Base-by-base conservation (phyloP, 805 yeast species). In the Ogataea paradorogensis region DNA sequence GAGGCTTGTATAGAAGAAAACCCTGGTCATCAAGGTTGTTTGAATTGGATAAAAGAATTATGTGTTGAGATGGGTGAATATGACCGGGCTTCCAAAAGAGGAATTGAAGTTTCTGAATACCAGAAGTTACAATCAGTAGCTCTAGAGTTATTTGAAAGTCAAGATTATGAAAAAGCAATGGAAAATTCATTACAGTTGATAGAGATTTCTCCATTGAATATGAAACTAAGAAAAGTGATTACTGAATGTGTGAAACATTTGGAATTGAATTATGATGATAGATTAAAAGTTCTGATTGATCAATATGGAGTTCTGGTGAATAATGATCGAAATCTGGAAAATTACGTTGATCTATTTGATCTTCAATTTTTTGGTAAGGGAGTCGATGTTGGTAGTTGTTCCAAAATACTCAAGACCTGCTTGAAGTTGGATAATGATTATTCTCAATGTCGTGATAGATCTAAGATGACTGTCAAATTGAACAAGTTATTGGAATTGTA, bases 371-470 rank as follows among this genome's bases (percentile, higher is more conserved):
- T 62, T 40, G 65, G 57, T 1, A 44, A 47, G 23, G 43, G 54
- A 3, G 32, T 38, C 15, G 53, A 42, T 21, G 10, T 41, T 35
- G 15, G 43, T 33, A 24, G 46, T 30, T 29, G 50, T 10, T 31
- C 46, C 14, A 54, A 52, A 34, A 36, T 45, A 21, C 27, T 60
- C 27, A 62, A 61, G 49, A 79, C 74, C 47, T 89, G 97, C 58
- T 65, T 91, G 34, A 79, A 84, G 39, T 71, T 78, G 30, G 91
- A 91, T 59, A 84, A 87, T 60, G 96, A 87, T 46, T 74, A 72
- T 48, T 63, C 64, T 20, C 64, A 61, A 2, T 88, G 95, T 59
- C 77, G 80, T 22, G 63, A 55, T 13, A 53, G 73, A 22, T 74
- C 85, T 9, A 75, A 81, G 50, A 59, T 79, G n/a, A 65, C 65